Evolutionary conservation across 805 yeast genomes (phyloP), one percentile per base, ranked within the genome.

Genomic region (Schwanniomyces polymorphus): DNA sequence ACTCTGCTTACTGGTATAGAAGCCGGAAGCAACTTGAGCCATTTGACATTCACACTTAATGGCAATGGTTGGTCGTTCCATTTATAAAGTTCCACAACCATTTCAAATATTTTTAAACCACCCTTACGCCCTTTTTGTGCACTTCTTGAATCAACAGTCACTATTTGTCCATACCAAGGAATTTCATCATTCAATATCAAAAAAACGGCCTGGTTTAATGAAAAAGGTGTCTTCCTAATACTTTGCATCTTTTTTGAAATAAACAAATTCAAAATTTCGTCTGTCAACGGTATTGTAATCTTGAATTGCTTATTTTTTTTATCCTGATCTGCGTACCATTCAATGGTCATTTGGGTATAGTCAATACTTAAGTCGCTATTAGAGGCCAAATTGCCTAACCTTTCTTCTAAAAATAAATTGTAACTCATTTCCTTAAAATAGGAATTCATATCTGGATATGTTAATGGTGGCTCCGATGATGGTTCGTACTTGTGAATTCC

Each of bases 1-100:
- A 84, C 82, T 61, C 91, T 69, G 38, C 81, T 76, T 5, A 82
- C 79, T 2, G 86, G 85, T 5, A 81, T 79, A 7, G 86, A 80
- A 17, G 83, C 82, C 0, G 90, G 89, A 42, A 85, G 57, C 10
- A 86, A 58, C 28, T 68, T 61, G 38, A 72, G 60, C 28, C 57
- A 58, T 35, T 63, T 59, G 6, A 72, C 69, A 42, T 72, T 69
- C 5, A 73, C 69, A 2, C 74, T 61, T 8, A 59, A 64, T 0
- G 87, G 87, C 49, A 82, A 67, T 3, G 73, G 72, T 39, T 63
- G 61, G 27, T 65, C 67, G 56, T 84, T 84, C 90, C 91, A 85
- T 12, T 74, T 69, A 56, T 76, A 83, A 17, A 81, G 68, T 45
- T 77, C 78, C 27, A 84, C 61, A 14, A 80, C 65, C 43, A 84